Conservation (phyloP, 2,329 filamentous ascomycete genomes). For the Penicillium sp. region DNA sequence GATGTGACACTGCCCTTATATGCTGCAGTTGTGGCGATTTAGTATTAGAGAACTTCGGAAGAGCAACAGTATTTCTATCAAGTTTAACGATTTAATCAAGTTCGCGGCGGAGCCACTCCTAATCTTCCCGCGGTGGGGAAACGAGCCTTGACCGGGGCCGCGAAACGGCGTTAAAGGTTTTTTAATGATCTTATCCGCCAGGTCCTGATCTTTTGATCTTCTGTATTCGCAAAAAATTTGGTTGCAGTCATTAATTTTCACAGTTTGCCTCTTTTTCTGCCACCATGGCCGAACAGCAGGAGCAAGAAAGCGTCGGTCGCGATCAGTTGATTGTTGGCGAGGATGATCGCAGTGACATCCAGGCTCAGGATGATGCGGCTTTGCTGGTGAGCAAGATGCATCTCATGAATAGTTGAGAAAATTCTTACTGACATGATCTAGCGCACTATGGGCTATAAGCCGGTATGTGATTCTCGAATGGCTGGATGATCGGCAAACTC, state of each 20-base stretch:
- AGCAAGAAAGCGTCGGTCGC: conserved; percentile 23
- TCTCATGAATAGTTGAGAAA: neutral
- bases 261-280: neutral
- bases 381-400: conserved; percentile 31
- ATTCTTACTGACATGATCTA: conserved; percentile 25
- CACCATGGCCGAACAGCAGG: conserved; percentile 18
- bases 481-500: neutral
- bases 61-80: neutral
- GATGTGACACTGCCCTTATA: too few relatives aligned
- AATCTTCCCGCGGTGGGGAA: neutral
- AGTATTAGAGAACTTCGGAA: too few relatives aligned
- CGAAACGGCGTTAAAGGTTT: neutral
- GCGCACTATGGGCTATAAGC: conserved; percentile 56
- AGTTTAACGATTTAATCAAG: neutral
- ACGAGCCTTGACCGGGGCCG: neutral
- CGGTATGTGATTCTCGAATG: conserved; percentile 39
- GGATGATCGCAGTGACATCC: conserved; percentile 23
- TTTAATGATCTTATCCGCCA: neutral
- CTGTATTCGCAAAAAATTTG: neutral
- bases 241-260: neutral
- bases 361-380: conserved; percentile 36
- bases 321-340: conserved; percentile 25
- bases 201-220: too few relatives aligned
- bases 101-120: neutral
- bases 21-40: too few relatives aligned